phyloP scores from a whole-genome alignment of 2,329 filamentous ascomycete species.

The Hypoxylon sp. region DNA sequence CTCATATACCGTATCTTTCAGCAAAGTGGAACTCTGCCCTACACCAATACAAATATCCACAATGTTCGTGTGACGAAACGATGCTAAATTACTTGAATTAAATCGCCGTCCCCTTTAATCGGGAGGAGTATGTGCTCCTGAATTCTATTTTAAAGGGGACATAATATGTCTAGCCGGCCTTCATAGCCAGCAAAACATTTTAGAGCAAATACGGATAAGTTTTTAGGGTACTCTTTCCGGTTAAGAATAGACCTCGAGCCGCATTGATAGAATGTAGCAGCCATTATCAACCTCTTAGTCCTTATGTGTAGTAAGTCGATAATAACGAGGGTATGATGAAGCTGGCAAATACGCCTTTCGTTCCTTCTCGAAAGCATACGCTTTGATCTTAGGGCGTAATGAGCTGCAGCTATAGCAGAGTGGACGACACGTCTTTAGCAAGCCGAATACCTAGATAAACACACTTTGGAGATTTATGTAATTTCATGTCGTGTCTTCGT shows the following conservation, averaged over 20 bases:
- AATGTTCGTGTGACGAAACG: no score
- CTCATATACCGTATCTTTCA: no score
- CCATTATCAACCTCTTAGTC: not conserved
- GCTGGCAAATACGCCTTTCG: not conserved
- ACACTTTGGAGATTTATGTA: not conserved
- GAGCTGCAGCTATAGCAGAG: not conserved
- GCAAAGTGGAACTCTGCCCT: no score
- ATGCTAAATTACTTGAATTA: no score
- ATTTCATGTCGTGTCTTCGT: not conserved
- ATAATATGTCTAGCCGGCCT: no score
- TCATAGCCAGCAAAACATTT: no score
- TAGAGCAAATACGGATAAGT: no score
- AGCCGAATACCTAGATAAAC: not conserved
- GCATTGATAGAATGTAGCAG: not conserved
- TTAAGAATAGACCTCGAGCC: not conserved
- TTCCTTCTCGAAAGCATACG: not conserved
- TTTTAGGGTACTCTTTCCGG: no score
- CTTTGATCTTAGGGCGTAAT: not conserved
- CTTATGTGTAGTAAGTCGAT: not conserved
- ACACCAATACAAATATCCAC: no score
- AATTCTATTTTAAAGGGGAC: no score
- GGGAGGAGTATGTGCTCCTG: no score
- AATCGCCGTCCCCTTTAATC: no score
- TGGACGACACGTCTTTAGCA: not conserved
- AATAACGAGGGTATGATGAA: not conserved